Base-by-base conservation (phyloP, 306 rosid species). In the Coriaria nepalensis region DNA sequence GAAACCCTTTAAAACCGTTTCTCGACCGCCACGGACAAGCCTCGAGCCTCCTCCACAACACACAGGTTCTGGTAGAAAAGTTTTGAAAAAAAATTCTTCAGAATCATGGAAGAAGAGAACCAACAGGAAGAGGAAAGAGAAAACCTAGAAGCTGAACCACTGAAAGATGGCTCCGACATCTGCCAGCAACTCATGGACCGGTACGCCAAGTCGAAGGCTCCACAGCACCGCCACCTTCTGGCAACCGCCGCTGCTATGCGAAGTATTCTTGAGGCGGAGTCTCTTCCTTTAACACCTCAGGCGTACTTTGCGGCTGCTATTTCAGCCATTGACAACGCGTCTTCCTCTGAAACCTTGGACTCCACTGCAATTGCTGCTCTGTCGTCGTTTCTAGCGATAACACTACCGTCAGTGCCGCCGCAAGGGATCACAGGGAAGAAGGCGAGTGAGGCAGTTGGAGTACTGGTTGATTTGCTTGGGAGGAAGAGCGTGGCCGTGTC, bases 181-280 rank as follows among this genome's bases (percentile, higher is more conserved):
- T 81, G 83, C 67, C 81, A 72, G 46, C 94, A 84, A 73, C 94
- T 90, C 73, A 77, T 85, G 79, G 87, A 65, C 73, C 94, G 95
- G 50, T 90, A 90, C 53, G 63, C 82, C 66, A 84, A 81, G 69
- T 84, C 94, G 43, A 37, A 75, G 10, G 93, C 97, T 0, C 75
- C 86, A 1, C 98, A 90, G 53, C 95, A 90, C 56, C 92, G 87
- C 53, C 95, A 90, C 65, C 92, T 85, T 37, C 66, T 84, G 7
- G 87, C 94, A 38, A 80, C 94, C 10, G 94, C 92, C 20, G 80
- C 74, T 9, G 85, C 87, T 39, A 74, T 90, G 67, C 87, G 82
- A 32, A 73, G 87, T 13, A 78, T 79, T 44, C 85, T 85, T 12
- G 3, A 66, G 9, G 45, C 79, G 35, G 94, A 90, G 66, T 74